A percentile compares a stretch with the other conserved stretches of the same genome.
These are phyloP conservation scores for Talaromyces proteolyticus DNA, from an alignment of 495 filamentous ascomycete species.

Conservation along the genomic window DNA sequence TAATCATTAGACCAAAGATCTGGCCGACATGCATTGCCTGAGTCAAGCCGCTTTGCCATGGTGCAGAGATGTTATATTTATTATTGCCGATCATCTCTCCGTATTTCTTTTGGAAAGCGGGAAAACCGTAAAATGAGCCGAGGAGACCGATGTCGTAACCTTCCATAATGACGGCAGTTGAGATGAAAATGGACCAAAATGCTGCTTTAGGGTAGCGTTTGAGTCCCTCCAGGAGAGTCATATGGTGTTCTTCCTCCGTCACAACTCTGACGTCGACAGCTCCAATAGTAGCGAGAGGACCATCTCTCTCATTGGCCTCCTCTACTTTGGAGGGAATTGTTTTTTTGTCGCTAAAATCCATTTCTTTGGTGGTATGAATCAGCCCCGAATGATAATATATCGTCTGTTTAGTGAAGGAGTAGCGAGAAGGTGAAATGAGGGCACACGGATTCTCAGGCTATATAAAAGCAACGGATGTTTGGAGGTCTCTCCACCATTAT, in stretches of 20 bases:
- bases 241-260: conserved; percentile 19
- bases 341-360: too few relatives aligned
- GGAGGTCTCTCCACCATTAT: too few relatives aligned
- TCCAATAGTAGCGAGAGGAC: too few relatives aligned
- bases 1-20: conserved; percentile 27
- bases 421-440: too few relatives aligned
- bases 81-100: conserved; percentile 39
- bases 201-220: conserved; percentile 39
- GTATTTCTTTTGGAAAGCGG: conserved; percentile 52
- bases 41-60: conserved; percentile 66
- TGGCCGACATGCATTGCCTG: conserved; percentile 34
- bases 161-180: conserved; percentile 42
- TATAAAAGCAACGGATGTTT: too few relatives aligned
- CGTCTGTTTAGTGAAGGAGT: too few relatives aligned
- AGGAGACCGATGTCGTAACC: conserved; percentile 40
- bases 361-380: too few relatives aligned
- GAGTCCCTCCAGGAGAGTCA: conserved; percentile 14
- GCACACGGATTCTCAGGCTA: too few relatives aligned
- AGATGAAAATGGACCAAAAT: conserved; percentile 34
- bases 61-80: conserved; percentile 50
- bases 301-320: neutral
- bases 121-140: conserved; percentile 23
- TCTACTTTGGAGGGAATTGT: neutral
- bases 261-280: neutral
- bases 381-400: too few relatives aligned